A percentile compares a stretch with the other conserved stretches of the same genome.
phyloP scores from a whole-genome alignment of 1,139 yeast species.

The Suhomyces maxii region DNA sequence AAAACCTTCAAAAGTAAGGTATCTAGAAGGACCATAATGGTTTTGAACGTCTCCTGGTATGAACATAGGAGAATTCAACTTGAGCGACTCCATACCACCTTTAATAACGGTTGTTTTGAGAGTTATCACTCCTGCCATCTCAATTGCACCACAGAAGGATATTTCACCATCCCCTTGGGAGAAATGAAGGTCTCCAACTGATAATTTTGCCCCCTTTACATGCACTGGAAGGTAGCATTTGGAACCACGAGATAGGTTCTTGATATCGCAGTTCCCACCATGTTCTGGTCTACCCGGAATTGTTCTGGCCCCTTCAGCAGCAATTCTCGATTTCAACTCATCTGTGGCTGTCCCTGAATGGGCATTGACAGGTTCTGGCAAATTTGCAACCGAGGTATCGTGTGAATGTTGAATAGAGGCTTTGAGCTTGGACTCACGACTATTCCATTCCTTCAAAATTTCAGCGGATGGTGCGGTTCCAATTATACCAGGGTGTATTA shows the following conservation, averaged over 20 bases:
- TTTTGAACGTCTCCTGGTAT: slow-evolving; percentile 50
- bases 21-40: slow-evolving; percentile 47
- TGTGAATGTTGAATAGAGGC: slow-evolving; percentile 28
- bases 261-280: slow-evolving; percentile 55
- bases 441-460: slow-evolving; percentile 44
- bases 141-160: slow-evolving; percentile 55
- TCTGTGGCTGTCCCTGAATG: slow-evolving; percentile 39
- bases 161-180: slow-evolving; percentile 56
- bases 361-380: slow-evolving; percentile 37
- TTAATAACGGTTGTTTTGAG: slow-evolving; percentile 40
- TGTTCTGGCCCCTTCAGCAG: slow-evolving; percentile 47
- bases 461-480: slow-evolving; percentile 50
- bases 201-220: slow-evolving; percentile 47
- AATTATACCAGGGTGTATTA: slow-evolving; percentile 51
- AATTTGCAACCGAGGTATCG: slow-evolving; percentile 40
- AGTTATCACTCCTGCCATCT: slow-evolving; percentile 51
- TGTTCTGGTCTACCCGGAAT: slow-evolving; percentile 54
- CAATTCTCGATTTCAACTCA: slow-evolving; percentile 28
- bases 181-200: slow-evolving; percentile 51
- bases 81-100: slow-evolving; percentile 39
- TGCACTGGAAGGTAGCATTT: slow-evolving; percentile 49
- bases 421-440: slow-evolving; percentile 36
- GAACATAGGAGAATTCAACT: slow-evolving; percentile 46
- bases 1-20: slow-evolving; percentile 53
- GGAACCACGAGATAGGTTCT: slow-evolving; percentile 49